phyloP scores from a whole-genome alignment of 1,139 yeast genomes.

The Suhomyces coccinellae region DNA sequence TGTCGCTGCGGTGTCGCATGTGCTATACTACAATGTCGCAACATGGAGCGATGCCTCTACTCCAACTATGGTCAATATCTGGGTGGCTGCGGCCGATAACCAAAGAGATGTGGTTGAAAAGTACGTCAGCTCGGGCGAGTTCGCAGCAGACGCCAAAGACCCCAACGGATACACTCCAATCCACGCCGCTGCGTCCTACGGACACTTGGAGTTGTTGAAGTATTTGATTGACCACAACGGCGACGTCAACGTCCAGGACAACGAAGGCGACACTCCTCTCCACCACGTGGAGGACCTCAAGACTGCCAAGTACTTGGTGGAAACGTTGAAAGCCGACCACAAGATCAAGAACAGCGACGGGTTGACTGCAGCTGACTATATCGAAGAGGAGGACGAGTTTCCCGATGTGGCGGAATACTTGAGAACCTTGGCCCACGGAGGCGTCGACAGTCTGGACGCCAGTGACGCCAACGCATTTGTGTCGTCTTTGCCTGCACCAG shows the following conservation, averaged over 20 bases:
- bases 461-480: constrained; percentile 18
- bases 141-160: constrained; percentile 73
- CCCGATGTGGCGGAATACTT: constrained; percentile 75
- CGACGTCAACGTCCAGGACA: constrained; percentile 75
- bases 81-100: constrained; percentile 96
- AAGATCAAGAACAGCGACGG: constrained; percentile 68
- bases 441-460: constrained; percentile 18
- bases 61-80: constrained; percentile 58
- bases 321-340: constrained; percentile 65
- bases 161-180: constrained; percentile 94
- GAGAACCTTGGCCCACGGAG: constrained; percentile 45
- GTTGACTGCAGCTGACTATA: constrained; percentile 63
- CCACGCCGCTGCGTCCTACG: constrained; percentile 96
- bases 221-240: constrained; percentile 59
- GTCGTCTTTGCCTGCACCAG: constrained; percentile 41
- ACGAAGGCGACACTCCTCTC: constrained; percentile 93
- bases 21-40: constrained; percentile 1
- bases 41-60: background rate
- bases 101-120: constrained; percentile 58
- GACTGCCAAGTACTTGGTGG: constrained; percentile 66
- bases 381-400: constrained; percentile 82
- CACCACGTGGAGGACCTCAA: constrained; percentile 80
- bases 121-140: constrained; percentile 50
- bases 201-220: constrained; percentile 66
- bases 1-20: background rate